These are phyloP conservation scores for Pestalotiopsis sp. DNA, from an alignment of 2,329 filamentous ascomycete genomes.

Conservation along the genomic window DNA sequence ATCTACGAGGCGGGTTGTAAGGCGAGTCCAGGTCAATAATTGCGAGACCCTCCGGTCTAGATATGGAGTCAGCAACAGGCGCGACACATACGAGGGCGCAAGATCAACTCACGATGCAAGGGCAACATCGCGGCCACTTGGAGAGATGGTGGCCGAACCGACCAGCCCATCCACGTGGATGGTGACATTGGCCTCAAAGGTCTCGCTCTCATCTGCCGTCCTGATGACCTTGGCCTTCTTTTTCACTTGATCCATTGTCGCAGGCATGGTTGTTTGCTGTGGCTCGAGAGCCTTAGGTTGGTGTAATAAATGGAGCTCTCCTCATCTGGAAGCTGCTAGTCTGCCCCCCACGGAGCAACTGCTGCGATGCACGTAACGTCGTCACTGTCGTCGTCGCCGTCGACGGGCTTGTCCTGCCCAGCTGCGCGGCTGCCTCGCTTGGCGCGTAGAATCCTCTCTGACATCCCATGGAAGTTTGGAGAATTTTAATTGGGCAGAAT, in stretches of 20 bases:
- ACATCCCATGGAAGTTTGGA: not conserved
- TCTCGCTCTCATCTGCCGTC: conserved; percentile 81
- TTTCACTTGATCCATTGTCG: conserved; percentile 47
- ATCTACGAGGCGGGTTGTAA: conserved; percentile 81
- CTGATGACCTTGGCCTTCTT: conserved; percentile 63
- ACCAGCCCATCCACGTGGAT: conserved; percentile 83
- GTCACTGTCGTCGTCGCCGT: not conserved
- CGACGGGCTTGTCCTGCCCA: not conserved
- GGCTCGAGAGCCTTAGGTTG: not conserved
- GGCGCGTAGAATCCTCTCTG: not conserved
- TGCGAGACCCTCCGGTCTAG: conserved; percentile 78
- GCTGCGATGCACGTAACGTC: not conserved
- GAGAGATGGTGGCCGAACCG: conserved; percentile 90
- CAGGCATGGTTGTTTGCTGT: conserved; percentile 50
- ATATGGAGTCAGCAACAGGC: not conserved
- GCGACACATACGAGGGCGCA: conserved; percentile 37
- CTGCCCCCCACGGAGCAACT: not conserved
- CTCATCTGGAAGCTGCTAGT: not conserved
- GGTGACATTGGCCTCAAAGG: conserved; percentile 81
- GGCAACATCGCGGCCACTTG: conserved; percentile 86
- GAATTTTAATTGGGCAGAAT: conserved; percentile 6
- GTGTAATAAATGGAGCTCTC: not conserved
- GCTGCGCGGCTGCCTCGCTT: not conserved
- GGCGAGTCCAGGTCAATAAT: conserved; percentile 92
- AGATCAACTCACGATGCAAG: conserved; percentile 70